phyloP scores from a whole-genome alignment of 352 stramenopile species.

The Phytophthora brassicae region DNA sequence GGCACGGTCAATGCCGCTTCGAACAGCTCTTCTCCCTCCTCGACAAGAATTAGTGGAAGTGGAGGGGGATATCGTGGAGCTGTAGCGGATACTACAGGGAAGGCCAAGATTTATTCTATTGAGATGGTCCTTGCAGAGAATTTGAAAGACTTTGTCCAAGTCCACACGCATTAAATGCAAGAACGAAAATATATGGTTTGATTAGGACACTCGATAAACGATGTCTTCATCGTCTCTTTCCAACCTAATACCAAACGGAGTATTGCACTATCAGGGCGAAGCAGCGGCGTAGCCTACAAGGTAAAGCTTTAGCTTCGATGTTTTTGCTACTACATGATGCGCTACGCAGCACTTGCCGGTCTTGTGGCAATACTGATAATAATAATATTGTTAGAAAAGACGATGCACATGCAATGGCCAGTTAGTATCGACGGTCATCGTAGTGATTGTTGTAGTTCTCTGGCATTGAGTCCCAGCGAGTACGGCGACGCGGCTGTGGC shows the following conservation, averaged over 20 bases:
- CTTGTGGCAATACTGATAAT: conserved; percentile 40
- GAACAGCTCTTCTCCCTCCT: conserved; percentile 32
- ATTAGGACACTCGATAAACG: conserved; percentile 15
- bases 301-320: conserved; percentile 35
- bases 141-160: conserved; percentile 2
- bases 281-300: conserved; percentile 35
- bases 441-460: conserved; percentile 35
- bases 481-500: conserved; percentile 22
- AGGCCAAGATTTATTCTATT: conserved; percentile 24
- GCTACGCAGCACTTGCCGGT: conserved; percentile 33
- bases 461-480: conserved; percentile 41
- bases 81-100: conserved; percentile 21
- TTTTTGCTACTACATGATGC: conserved; percentile 36
- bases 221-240: conserved; percentile 15
- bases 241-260: conserved; percentile 35
- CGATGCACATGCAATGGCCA: conserved; percentile 10
- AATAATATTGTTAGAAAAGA: conserved; percentile 45
- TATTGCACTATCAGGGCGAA: conserved; percentile 32
- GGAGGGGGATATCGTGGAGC: conserved; percentile 64
- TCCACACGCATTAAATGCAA: conserved; percentile 13
- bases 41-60: conserved; percentile 55
- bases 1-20: conserved; percentile 38
- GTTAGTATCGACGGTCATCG: conserved; percentile 35
- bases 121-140: conserved; percentile 7
- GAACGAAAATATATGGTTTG: conserved; percentile 33